Evolutionary conservation across 1,284 basidiomycete genomes (phyloP), one percentile per base, ranked within the genome.

Genomic region (Ustilago crameri): DNA sequence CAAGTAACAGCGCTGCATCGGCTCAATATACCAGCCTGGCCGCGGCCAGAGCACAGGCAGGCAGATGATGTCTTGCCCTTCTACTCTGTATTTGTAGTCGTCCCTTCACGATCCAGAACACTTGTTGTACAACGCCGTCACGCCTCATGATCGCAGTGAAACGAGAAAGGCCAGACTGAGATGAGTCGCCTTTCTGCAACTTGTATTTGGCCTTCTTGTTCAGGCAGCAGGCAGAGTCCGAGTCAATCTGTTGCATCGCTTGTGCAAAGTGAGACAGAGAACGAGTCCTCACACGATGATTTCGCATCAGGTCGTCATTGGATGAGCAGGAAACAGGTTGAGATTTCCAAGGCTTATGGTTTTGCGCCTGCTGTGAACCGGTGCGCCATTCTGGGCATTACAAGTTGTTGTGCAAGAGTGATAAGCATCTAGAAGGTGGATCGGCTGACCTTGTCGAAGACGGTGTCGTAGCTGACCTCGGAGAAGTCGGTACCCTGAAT

Each of bases 401-500:
- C 8, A 23, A 2, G 41, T 8, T 9, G 41, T 23, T 5, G 10
- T 42, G 18, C 20, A 42, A 42, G 9, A 8, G 12, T 12, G 41
- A 23, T 49, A 10, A 9, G 51, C 34, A 54, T 56, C 53, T 71
- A 72, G 64, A 72, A 72, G 38, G 63, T 63, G 52, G 59, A 59
- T 24, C 59, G 50, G 59, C 56, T 51, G 47, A 61, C 54, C 44
- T 56, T 53, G 40, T 59, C 58, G 23, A 54, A 53, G 30, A 66
- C 88, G 68, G 85, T 87, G 52, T 93, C 90, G 81, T 90, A 87
- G 43, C 89, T 87, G 71, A 96, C 88, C 84, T 97, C 95, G 75
- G 86, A 86, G 66, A 80, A 85, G 67, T 94, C 93, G 54, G 92
- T 96, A 60, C 89, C 95, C 85, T 98, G 95, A 74, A 98, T 88